Evolutionary conservation across 228 moss, liverwort and hornwort species (phyloP).

Genomic region (Sphagnum magellanicum): DNA sequence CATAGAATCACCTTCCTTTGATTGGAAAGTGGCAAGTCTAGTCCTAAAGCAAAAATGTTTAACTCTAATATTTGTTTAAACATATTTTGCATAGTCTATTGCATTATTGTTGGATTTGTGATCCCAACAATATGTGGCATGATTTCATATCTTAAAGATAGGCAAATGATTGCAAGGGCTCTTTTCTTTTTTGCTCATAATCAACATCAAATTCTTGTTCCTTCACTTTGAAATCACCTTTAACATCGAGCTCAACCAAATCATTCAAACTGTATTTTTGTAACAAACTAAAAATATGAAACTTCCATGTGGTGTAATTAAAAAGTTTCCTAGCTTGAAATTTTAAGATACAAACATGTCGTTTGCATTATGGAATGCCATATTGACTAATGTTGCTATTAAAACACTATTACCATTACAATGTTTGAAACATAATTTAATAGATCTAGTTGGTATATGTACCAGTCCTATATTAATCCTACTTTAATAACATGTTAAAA

Average conservation of each 20-base stretch:
- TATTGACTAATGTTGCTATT: not conserved
- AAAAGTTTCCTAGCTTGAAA: not conserved
- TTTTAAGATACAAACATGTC: not conserved
- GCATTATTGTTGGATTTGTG: not conserved
- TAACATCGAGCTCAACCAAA: not conserved
- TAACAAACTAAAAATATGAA: not conserved
- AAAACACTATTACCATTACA: too few relatives aligned
- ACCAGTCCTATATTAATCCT: too few relatives aligned
- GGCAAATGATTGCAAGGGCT: not conserved
- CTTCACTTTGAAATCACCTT: not conserved
- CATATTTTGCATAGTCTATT: not conserved
- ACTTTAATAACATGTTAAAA: too few relatives aligned
- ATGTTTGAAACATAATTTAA: too few relatives aligned
- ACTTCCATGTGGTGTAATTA: not conserved
- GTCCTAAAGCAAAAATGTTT: not conserved
- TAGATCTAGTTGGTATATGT: too few relatives aligned
- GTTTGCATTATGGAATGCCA: not conserved
- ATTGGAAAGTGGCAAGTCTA: not conserved
- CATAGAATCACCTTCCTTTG: not conserved
- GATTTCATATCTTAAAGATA: not conserved
- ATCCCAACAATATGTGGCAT: not conserved
- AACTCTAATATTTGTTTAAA: not conserved
- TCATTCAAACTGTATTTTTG: not conserved
- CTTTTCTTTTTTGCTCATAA: not conserved
- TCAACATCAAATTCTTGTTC: not conserved